Evolutionary conservation across 176 grass and related monocot genomes (phyloP).

Genomic region (Eleusine indica): DNA sequence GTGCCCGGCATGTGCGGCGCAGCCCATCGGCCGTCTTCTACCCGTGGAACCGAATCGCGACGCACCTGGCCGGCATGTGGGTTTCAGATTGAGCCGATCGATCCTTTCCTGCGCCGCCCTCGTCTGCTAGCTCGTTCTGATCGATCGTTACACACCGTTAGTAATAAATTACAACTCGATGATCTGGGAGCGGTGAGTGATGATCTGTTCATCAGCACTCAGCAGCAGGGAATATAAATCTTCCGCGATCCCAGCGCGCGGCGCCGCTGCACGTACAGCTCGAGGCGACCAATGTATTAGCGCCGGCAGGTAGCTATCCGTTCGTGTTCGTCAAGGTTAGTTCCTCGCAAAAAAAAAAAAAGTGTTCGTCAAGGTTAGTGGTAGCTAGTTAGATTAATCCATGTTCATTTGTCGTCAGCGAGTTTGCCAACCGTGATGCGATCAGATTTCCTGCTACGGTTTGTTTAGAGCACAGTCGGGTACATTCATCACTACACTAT

Average conservation of each 20-base stretch:
- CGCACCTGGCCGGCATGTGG: slow-evolving; percentile 29
- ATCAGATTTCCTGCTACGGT: not conserved
- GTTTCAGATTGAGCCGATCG: not conserved
- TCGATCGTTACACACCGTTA: not conserved
- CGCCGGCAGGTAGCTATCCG: too few relatives aligned
- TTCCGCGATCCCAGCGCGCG: slow-evolving; percentile 6
- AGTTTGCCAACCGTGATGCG: not conserved
- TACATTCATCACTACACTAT: not conserved
- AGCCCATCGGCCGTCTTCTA: not conserved
- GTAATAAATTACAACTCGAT: not conserved
- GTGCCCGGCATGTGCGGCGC: slow-evolving; percentile 53
- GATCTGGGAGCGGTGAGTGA: not conserved
- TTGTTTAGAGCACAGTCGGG: not conserved
- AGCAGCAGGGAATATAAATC: not conserved
- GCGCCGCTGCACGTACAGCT: not conserved
- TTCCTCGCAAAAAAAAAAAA: too few relatives aligned
- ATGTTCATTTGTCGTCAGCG: not conserved
- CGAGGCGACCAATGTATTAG: not conserved
- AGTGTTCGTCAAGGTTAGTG: not conserved
- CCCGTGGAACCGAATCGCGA: slow-evolving; percentile 19
- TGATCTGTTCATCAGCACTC: not conserved
- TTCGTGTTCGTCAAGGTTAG: slow-evolving; percentile 21
- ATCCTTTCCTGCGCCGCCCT: not conserved
- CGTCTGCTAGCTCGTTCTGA: too few relatives aligned
- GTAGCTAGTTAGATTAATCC: not conserved